Conservation (phyloP, 306 rosid genomes). For the Elaeagnus macrophylla region DNA sequence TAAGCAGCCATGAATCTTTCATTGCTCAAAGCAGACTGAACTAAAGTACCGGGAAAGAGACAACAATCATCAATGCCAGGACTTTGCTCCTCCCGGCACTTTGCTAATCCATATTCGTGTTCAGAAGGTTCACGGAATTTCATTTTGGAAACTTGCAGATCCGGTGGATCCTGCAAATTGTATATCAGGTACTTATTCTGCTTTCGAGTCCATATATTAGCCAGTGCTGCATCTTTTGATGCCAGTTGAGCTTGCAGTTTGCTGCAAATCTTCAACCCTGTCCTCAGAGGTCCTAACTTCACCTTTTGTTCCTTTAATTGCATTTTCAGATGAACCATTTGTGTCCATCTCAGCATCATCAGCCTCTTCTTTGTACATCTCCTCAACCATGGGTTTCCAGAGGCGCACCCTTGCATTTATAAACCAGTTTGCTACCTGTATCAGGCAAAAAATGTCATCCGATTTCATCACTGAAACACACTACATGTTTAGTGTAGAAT, state of each 20-base stretch:
- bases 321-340: constrained; percentile 56
- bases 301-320: constrained; percentile 32
- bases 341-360: constrained; percentile 55
- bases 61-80: constrained; percentile 34
- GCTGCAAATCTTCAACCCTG: constrained; percentile 47
- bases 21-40: constrained; percentile 31
- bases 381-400: constrained; percentile 91
- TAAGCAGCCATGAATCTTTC: constrained; percentile 44
- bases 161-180: constrained; percentile 35
- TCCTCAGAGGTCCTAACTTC: constrained; percentile 37
- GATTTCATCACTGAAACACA: not conserved
- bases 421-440: constrained; percentile 82
- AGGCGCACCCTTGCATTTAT: constrained; percentile 83
- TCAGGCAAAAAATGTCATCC: constrained; percentile 6
- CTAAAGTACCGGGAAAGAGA: constrained; percentile 31
- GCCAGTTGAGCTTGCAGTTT: constrained; percentile 35
- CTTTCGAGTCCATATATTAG: constrained; percentile 39
- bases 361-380: constrained; percentile 75
- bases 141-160: constrained; percentile 24
- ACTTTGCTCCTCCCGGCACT: constrained; percentile 36
- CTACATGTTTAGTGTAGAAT: not conserved
- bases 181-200: constrained; percentile 30
- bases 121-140: constrained; percentile 24
- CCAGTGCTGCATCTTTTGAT: constrained; percentile 38
- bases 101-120: constrained; percentile 29